Base-by-base conservation (phyloP, 139 green algal genomes). In the Tetradesmus lagerheimii region DNA sequence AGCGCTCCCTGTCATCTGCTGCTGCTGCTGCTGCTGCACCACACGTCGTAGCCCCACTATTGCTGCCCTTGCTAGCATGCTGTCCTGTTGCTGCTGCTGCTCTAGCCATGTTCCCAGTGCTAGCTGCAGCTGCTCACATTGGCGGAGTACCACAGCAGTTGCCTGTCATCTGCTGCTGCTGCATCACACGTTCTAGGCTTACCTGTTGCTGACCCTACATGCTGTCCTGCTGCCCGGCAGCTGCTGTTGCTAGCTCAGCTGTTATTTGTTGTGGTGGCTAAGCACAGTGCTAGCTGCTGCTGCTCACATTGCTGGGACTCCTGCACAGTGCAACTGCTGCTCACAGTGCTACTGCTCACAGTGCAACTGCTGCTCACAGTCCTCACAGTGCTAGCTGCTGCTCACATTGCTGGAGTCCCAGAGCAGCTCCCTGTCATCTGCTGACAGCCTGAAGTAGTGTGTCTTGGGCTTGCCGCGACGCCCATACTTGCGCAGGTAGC, bases 401-500 rank as follows among this genome's bases (percentile, higher is more conserved):
- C 90, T 81, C 37, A 93, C 92, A 81, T 91, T 92, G 78, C 93
- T 94, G 0, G 92, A 94, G 43, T 94, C 89, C 96, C 96, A 98
- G 3, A 92, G 89, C 74, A 98, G 93, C 90, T 95, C 90, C 23
- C 81, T 93, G 87, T 96, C 94, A 79, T 95, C 93, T 16, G 91
- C 84, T 16, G 89, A 91, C 43, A 98, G 86, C 23, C 94, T 85
- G 89, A 98, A 98, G 80, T 93, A 95, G 79, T 98, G 96, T 43
- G 93, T 90, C 91, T 98, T 98, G 34, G 96, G 96, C 71, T 91
- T 92, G 47, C 96, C 96, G 62, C 96, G 92, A 11, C 96, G 94
- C 9, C 96, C 96, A 92, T 98, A 97, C 92, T 98, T 98, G 57
- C 95, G 90, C 66, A 98, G 88, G 47, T 95, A 91, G 16, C 91